These are phyloP conservation scores for Nicotiana sylvestris DNA, from an alignment of 257 asterid genomes.

Conservation along the genomic window DNA sequence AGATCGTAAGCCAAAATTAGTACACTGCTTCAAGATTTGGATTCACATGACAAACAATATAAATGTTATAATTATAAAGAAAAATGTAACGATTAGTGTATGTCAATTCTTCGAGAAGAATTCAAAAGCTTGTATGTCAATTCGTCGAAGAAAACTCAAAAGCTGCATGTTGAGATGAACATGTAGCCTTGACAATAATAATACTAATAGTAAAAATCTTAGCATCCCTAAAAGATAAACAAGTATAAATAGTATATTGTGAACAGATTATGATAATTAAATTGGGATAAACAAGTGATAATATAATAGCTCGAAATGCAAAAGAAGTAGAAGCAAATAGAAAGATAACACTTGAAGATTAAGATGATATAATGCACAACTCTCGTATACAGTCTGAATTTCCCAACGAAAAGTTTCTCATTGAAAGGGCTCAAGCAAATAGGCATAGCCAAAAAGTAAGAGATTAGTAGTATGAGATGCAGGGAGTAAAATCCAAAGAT, in stretches of 20 bases:
- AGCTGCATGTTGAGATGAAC: not conserved
- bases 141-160: not conserved
- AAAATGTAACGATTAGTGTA: not conserved
- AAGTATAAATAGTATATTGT: not conserved
- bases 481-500: constrained; percentile 6
- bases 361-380: not conserved
- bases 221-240: not conserved
- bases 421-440: not conserved
- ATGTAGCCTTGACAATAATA: not conserved
- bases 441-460: not conserved
- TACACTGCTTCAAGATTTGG: not conserved
- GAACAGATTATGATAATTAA: not conserved
- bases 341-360: not conserved
- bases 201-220: not conserved
- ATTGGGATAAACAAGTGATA: not conserved
- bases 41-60: not conserved
- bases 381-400: not conserved
- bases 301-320: not conserved
- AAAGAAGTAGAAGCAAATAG: not conserved
- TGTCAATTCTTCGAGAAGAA: not conserved
- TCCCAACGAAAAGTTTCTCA: not conserved
- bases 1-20: not conserved
- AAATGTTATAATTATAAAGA: not conserved
- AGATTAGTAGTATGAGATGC: not conserved
- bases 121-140: not conserved